Conservation (phyloP, 1,284 basidiomycete species). For the Heterobasidion annosum region DNA sequence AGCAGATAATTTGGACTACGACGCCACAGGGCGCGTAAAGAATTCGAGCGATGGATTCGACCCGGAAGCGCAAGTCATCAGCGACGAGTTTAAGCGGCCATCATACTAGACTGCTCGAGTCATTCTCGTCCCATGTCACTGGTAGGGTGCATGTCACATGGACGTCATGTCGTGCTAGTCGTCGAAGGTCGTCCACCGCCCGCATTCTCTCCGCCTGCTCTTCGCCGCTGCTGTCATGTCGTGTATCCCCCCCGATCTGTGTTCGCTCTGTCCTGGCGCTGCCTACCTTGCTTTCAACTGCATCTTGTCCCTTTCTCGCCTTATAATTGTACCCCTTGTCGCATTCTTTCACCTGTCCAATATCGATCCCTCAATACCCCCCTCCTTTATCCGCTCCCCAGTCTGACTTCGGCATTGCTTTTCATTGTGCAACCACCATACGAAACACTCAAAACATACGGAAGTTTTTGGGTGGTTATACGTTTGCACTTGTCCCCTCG, state of each 20-base stretch:
- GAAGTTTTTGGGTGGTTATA: background rate
- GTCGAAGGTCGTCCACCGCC: background rate
- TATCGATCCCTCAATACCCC: too few species aligned
- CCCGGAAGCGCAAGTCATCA: slow-evolving; percentile 46
- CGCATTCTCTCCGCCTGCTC: background rate
- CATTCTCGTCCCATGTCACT: background rate
- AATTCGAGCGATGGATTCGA: slow-evolving; percentile 31
- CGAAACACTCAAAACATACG: background rate
- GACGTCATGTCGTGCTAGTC: background rate
- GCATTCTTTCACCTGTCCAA: background rate
- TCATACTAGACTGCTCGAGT: slow-evolving; percentile 23
- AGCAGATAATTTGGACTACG: slow-evolving; percentile 31
- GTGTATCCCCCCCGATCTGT: background rate
- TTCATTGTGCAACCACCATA: too few species aligned
- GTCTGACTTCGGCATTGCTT: too few species aligned
- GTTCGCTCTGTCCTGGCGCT: too few species aligned
- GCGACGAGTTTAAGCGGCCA: slow-evolving; percentile 53
- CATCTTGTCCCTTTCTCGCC: background rate
- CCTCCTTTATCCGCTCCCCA: too few species aligned
- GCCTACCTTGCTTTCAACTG: background rate
- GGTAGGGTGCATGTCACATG: background rate
- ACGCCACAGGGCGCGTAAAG: slow-evolving; percentile 38
- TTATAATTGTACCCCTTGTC: background rate
- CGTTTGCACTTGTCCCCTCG: background rate
- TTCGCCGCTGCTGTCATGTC: background rate